These are phyloP conservation scores for Tricholoma flavovirens DNA, from an alignment of 768 basidiomycete species.

Conservation along the genomic window DNA sequence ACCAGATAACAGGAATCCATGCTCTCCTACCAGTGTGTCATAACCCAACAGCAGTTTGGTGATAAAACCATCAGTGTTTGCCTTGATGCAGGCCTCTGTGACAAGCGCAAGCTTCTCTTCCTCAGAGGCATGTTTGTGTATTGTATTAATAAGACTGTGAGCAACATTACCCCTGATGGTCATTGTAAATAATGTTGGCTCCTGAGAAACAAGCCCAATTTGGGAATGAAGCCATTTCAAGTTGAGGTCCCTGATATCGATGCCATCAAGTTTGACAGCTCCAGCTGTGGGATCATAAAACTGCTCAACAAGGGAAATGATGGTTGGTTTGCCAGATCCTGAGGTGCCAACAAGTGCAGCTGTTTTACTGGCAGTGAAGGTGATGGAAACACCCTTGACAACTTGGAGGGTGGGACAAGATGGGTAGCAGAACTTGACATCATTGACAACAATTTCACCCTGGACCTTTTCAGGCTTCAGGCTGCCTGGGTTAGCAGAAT, in stretches of 20 bases:
- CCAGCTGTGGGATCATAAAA: slow-evolving; percentile 83
- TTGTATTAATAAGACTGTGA: slow-evolving; percentile 77
- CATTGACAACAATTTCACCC: slow-evolving; percentile 69
- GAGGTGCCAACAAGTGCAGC: slow-evolving; percentile 76
- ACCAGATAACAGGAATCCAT: slow-evolving; percentile 79
- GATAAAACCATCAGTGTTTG: slow-evolving; percentile 89
- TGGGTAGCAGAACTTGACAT: slow-evolving; percentile 82
- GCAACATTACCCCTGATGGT: slow-evolving; percentile 79
- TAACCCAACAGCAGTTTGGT: slow-evolving; percentile 76
- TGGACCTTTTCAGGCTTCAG: slow-evolving; percentile 58
- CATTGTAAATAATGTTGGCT: slow-evolving; percentile 81
- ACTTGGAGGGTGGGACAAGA: slow-evolving; percentile 78
- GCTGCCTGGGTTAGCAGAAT: slow-evolving; percentile 66
- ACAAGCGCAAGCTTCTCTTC: slow-evolving; percentile 76
- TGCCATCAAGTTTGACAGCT: slow-evolving; percentile 65
- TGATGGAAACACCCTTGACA: slow-evolving; percentile 60
- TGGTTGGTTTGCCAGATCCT: slow-evolving; percentile 73
- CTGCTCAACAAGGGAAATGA: slow-evolving; percentile 75
- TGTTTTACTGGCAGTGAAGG: slow-evolving; percentile 73
- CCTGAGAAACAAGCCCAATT: slow-evolving; percentile 86
- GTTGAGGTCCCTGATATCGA: slow-evolving; percentile 69
- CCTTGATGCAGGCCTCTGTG: slow-evolving; percentile 82
- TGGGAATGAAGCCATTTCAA: slow-evolving; percentile 82
- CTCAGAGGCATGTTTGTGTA: slow-evolving; percentile 56
- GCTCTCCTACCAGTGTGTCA: slow-evolving; percentile 85